Conservation (phyloP, 768 basidiomycete species). For the Suillus cothurnatus region DNA sequence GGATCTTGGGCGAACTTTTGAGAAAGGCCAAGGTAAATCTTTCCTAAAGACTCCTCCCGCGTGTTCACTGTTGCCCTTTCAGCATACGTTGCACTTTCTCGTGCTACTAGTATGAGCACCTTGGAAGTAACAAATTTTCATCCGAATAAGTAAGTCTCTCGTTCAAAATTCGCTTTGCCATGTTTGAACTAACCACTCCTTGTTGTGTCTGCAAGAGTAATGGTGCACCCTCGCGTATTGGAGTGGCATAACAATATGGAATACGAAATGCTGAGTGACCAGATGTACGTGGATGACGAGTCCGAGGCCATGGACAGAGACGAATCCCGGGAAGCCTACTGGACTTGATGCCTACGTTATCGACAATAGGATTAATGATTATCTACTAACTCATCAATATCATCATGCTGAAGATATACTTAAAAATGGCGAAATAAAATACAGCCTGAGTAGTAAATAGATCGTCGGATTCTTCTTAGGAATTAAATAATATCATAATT, state of each 20-base stretch:
- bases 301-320: slow-evolving; percentile 41
- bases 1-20: slow-evolving; percentile 75
- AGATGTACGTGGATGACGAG: slow-evolving; percentile 20
- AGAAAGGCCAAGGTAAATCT: slow-evolving; percentile 69
- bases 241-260: slow-evolving; percentile 50
- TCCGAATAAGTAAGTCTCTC: slow-evolving; percentile 49
- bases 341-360: slow-evolving; percentile 9
- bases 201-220: slow-evolving; percentile 44
- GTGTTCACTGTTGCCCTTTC: neutral
- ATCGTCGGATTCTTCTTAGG: neutral
- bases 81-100: slow-evolving; percentile 76
- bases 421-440: neutral
- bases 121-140: slow-evolving; percentile 70
- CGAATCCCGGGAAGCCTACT: slow-evolving; percentile 37
- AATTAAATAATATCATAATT: neutral
- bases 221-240: slow-evolving; percentile 64
- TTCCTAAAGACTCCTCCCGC: neutral
- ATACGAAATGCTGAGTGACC: slow-evolving; percentile 14
- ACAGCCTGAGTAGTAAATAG: neutral
- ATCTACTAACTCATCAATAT: neutral
- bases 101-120: slow-evolving; percentile 66
- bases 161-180: neutral
- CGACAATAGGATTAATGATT: neutral
- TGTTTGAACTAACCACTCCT: slow-evolving; percentile 8
- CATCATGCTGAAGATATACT: neutral